Evolutionary conservation across 345 rosid species (phyloP).

Genomic region (Heritiera littoralis): DNA sequence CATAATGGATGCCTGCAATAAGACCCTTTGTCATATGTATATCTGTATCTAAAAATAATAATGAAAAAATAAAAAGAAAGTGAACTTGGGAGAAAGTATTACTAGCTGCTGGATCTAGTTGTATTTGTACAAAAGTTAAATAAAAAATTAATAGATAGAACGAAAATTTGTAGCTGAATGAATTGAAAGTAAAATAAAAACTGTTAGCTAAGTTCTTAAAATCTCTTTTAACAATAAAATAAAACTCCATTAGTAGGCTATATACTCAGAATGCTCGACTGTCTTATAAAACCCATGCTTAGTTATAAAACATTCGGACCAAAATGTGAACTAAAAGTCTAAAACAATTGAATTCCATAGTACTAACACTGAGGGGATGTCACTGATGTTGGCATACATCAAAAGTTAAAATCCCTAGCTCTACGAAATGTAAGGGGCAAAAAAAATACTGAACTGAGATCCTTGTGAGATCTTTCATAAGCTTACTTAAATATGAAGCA

Average conservation of each 20-base stretch:
- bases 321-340: background rate
- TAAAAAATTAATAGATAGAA: background rate
- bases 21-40: conserved; percentile 7
- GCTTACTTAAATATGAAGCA: background rate
- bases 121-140: background rate
- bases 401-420: conserved; percentile 8
- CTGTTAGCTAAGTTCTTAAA: background rate
- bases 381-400: conserved; percentile 1
- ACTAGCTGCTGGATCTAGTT: background rate
- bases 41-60: conserved; percentile 1
- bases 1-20: conserved; percentile 86
- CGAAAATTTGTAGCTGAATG: background rate
- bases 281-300: background rate
- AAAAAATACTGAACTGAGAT: background rate
- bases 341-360: background rate
- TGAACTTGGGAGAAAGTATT: background rate
- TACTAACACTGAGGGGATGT: background rate
- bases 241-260: background rate
- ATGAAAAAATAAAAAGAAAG: conserved; percentile 7
- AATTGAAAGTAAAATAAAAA: background rate
- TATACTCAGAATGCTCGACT: background rate
- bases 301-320: background rate
- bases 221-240: background rate
- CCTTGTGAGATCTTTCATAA: background rate
- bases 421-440: background rate